Conservation (phyloP, 805 yeast species). For the Nakazawaea ishiwadae region DNA sequence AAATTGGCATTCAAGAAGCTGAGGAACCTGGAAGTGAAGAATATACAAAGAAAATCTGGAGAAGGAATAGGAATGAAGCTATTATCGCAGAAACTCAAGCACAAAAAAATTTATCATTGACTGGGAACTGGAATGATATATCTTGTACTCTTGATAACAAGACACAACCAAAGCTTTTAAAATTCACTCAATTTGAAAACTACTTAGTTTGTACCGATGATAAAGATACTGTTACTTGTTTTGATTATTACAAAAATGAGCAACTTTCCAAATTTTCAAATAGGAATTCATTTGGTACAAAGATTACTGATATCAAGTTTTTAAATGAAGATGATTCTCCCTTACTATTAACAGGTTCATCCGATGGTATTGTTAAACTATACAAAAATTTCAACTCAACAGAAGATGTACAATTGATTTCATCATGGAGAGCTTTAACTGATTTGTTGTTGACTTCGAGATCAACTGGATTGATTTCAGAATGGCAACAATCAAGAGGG, state of each 20-base stretch:
- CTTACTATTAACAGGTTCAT: constrained; percentile 78
- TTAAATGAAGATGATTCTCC: constrained; percentile 92
- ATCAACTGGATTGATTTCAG: constrained; percentile 79
- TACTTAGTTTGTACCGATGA: constrained; percentile 78
- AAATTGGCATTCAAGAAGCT: constrained; percentile 74
- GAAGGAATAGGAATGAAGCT: constrained; percentile 81
- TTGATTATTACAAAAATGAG: constrained; percentile 76
- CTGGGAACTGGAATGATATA: constrained; percentile 80
- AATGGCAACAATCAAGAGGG: constrained; percentile 97
- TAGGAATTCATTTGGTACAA: constrained; percentile 82
- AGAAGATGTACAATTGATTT: constrained; percentile 54
- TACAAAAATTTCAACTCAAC: constrained; percentile 68
- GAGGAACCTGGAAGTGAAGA: constrained; percentile 93
- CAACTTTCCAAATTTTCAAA: constrained; percentile 69
- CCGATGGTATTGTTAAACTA: constrained; percentile 90
- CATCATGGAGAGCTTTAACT: constrained; percentile 92
- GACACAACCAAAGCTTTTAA: constrained; percentile 73
- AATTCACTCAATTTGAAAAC: constrained; percentile 88
- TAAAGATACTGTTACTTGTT: constrained; percentile 74
- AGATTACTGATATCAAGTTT: constrained; percentile 79
- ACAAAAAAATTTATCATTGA: constrained; percentile 76
- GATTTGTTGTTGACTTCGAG: constrained; percentile 78
- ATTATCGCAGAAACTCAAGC: constrained; percentile 87
- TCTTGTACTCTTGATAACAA: constrained; percentile 58
- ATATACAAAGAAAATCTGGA: constrained; percentile 79